Evolutionary conservation across 2,329 filamentous ascomycete genomes (phyloP).

Genomic region (Nemania bipapillata): DNA sequence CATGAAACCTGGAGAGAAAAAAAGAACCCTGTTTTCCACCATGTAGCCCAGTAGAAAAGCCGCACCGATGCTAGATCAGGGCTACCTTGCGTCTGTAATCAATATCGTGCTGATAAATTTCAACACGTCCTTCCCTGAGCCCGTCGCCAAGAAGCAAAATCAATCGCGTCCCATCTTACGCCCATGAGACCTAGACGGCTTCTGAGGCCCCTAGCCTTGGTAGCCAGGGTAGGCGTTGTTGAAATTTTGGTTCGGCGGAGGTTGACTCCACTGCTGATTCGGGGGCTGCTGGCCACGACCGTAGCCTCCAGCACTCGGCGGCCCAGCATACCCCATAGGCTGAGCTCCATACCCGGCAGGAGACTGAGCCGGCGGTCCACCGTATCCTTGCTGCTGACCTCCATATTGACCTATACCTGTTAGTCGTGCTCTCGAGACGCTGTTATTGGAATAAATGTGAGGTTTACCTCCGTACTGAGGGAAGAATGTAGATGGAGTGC

Average conservation of each 20-base stretch:
- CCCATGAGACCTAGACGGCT: constrained; percentile 14
- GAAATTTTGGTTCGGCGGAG: constrained; percentile 66
- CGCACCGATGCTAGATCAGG: constrained; percentile 29
- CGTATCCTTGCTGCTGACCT: constrained; percentile 75
- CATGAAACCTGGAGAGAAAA: constrained; percentile 44
- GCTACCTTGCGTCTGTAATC: constrained; percentile 31
- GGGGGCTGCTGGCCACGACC: constrained; percentile 76
- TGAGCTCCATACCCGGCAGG: constrained; percentile 72
- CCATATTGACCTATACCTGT: constrained; percentile 63
- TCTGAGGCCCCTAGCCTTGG: constrained; percentile 61
- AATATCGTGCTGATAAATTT: constrained; percentile 31
- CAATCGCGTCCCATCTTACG: constrained; percentile 33
- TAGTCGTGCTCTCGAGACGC: constrained; percentile 40
- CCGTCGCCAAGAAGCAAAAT: constrained; percentile 32
- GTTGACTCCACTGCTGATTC: constrained; percentile 66
- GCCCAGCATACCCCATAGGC: constrained; percentile 76
- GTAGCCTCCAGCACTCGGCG: constrained; percentile 82
- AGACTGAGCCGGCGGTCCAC: constrained; percentile 69
- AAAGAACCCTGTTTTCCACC: constrained; percentile 35
- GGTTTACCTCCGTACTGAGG: constrained; percentile 88
- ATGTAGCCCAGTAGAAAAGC: constrained; percentile 24
- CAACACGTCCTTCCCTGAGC: constrained; percentile 33
- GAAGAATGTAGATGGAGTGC: constrained; percentile 84
- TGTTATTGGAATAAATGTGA: constrained; percentile 39
- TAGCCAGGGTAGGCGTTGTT: constrained; percentile 72